Base-by-base conservation (phyloP, 1,284 basidiomycete genomes). In the Moniliophthora roreri region DNA sequence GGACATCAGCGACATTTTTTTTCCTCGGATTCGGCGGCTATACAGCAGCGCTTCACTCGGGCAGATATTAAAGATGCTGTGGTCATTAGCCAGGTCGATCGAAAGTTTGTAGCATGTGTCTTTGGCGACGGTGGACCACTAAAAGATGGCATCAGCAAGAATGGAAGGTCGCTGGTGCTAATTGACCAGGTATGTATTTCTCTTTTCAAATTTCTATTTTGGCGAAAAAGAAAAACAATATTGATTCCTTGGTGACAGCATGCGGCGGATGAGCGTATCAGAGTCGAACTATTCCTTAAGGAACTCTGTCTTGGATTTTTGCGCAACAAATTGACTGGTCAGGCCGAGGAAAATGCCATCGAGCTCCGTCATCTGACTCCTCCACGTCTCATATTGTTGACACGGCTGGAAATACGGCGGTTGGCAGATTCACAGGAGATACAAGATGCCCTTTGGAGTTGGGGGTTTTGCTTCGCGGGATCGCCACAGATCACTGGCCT, bases 261-360 rank as follows among this genome's bases (percentile, higher is more conserved):
- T 66, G 95, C 95, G 4, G 95, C 94, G 7, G 93, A 97, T 65
- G 95, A 98, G 70, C 84, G 95, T 8, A 75, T 95, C 26, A 83
- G 93, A 20, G 89, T 97, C 45, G 95, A 98, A 69, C 72, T 74
- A n/a, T 88, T 92, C 64, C 75, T 95, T 52, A 76, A 77, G 57
- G 81, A 85, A 50, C 68, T 93, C 18, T 91, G 89, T 66, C 63
- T 73, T 52, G 83, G 84, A 3, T 92, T 89, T 64, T 72, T 84
- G 56, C 51, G 55, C 20, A 58, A 66, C 45, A 68, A 73, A 59
- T 63, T 62, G 56, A 55, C 60, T 49, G 58, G 59, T 34, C 59
- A 51, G 41, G 57, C 66, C 50, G 62, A 64, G 47, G 61, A 55
- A 56, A 58, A 63, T 11, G 68, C 75, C 48, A 60, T 79, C 55